Conservation (phyloP, 139 green algal species). For the Desmodesmus armatus region DNA sequence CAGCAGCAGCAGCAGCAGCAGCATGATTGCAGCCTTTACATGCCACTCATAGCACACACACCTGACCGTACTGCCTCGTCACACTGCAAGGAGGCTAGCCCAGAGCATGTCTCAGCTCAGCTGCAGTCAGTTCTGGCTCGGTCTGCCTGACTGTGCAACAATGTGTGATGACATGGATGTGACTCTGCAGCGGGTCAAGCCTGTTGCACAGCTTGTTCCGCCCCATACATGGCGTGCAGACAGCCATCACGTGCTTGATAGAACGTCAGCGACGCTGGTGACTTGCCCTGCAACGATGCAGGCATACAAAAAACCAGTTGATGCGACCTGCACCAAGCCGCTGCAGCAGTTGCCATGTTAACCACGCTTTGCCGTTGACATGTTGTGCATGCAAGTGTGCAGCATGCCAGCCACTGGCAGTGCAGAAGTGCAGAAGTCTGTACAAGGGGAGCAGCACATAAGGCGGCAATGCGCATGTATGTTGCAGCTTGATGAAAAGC, state of each 20-base stretch:
- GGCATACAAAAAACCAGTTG: background rate
- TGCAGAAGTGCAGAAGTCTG: background rate
- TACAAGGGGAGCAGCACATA: no score
- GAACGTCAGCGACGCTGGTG: constrained; percentile 44
- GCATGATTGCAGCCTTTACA: background rate
- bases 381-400: background rate
- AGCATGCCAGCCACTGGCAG: background rate
- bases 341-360: background rate
- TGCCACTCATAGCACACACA: background rate
- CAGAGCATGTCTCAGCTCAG: background rate
- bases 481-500: background rate
- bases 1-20: background rate
- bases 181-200: background rate
- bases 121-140: background rate
- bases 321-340: background rate
- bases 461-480: no score
- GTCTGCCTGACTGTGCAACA: no score
- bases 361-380: background rate
- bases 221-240: constrained; percentile 55
- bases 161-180: background rate
- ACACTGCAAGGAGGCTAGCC: background rate
- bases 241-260: constrained; percentile 60
- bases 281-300: constrained; percentile 39
- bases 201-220: background rate
- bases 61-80: background rate